phyloP scores from a whole-genome alignment of 495 filamentous ascomycete species.

The Aspergillus homomorphus region DNA sequence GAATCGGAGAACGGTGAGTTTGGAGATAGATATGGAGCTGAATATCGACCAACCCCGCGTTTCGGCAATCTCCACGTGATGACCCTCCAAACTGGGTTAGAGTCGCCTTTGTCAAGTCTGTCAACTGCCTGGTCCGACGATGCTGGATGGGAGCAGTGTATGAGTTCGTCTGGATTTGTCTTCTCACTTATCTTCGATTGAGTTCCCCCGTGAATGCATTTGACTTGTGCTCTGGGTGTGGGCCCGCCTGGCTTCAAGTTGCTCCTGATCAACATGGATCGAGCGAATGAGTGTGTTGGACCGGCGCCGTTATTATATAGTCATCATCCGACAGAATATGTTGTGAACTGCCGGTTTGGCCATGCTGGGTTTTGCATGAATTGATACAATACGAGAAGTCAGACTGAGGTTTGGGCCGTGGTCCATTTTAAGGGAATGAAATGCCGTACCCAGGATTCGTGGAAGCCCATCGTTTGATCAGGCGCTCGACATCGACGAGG shows the following conservation, averaged over 20 bases:
- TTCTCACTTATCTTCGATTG: no score
- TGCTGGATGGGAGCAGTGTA: neutral
- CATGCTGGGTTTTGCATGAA: neutral
- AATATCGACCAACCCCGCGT: slow-evolving; percentile 1
- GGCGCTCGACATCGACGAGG: slow-evolving; percentile 4
- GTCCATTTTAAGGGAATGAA: neutral
- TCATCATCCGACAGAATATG: neutral
- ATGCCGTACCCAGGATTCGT: neutral
- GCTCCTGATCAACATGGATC: no score
- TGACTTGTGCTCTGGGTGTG: neutral
- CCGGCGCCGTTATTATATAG: no score
- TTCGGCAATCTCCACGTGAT: slow-evolving; percentile 6
- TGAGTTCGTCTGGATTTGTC: neutral
- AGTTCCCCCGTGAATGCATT: no score
- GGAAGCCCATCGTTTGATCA: slow-evolving; percentile 10
- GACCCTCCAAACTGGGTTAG: neutral
- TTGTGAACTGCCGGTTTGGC: neutral
- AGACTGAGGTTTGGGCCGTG: neutral
- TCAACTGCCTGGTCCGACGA: neutral
- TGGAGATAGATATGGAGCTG: neutral
- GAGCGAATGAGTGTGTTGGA: no score
- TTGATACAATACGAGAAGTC: no score
- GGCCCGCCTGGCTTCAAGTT: neutral
- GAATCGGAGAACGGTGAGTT: neutral
- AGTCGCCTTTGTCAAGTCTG: neutral